Evolutionary conservation across 169 alveolate genomes (phyloP).

Genomic region (Plasmodium blacklocki): DNA sequence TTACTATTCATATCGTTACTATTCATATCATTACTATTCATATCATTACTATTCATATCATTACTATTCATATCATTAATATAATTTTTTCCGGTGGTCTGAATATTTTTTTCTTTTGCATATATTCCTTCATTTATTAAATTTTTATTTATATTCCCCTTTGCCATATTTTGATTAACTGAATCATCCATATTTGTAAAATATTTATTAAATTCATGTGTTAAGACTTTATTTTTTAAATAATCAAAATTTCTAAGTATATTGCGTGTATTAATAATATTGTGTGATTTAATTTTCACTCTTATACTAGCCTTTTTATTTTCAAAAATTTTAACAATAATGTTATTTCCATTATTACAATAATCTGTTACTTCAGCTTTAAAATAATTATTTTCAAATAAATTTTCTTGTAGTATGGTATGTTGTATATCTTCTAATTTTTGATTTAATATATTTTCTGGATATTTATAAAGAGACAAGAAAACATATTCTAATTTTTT

Average conservation of each 20-base stretch:
- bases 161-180: neutral
- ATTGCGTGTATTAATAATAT: slow-evolving; percentile 71
- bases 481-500: slow-evolving; percentile 73
- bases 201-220: slow-evolving; percentile 18
- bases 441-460: slow-evolving; percentile 14
- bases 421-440: slow-evolving; percentile 40
- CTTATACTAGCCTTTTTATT: slow-evolving; percentile 25
- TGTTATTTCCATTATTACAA: slow-evolving; percentile 72
- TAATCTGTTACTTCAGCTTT: slow-evolving; percentile 68
- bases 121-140: neutral
- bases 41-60: no score
- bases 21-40: no score
- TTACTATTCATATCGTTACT: no score
- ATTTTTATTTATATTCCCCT: neutral
- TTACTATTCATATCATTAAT: no score
- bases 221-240: slow-evolving; percentile 61
- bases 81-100: no score
- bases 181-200: neutral
- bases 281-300: slow-evolving; percentile 73
- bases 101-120: no score
- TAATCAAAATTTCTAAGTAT: slow-evolving; percentile 71
- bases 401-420: slow-evolving; percentile 54
- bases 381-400: slow-evolving; percentile 68
- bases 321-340: slow-evolving; percentile 72
- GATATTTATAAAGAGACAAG: slow-evolving; percentile 37